These are phyloP conservation scores for Neofusicoccum umdonicola DNA, from an alignment of 2,329 filamentous ascomycete species.

Conservation along the genomic window DNA sequence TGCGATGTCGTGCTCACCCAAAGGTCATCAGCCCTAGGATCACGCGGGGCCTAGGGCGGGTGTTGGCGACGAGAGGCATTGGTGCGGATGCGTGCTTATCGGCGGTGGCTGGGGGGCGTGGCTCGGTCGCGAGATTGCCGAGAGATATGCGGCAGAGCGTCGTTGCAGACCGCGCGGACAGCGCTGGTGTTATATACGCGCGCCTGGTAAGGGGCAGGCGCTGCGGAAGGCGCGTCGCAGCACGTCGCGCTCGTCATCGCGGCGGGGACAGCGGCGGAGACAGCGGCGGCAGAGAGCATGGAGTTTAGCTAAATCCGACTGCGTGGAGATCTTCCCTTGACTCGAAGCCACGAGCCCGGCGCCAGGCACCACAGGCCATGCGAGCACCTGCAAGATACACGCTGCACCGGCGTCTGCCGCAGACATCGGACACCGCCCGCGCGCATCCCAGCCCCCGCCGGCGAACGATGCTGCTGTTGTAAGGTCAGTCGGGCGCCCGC, in stretches of 20 bases:
- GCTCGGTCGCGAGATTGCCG: not conserved
- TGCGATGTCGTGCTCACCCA: conserved; percentile 43
- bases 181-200: not conserved
- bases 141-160: not conserved
- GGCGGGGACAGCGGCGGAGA: not conserved
- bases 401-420: not conserved
- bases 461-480: not conserved
- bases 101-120: not conserved
- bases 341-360: conserved; percentile 2
- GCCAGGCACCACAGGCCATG: not conserved
- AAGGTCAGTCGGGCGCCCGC: conserved; percentile 2
- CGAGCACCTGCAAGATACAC: conserved; percentile 4
- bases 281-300: not conserved
- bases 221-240: not conserved
- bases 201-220: not conserved
- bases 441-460: not conserved
- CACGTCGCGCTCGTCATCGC: not conserved
- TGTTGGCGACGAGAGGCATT: conserved; percentile 42
- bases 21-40: conserved; percentile 89
- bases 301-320: conserved; percentile 9
- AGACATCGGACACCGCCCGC: not conserved
- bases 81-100: conserved; percentile 1
- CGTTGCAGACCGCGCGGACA: not conserved
- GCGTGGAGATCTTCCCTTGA: conserved; percentile 3
- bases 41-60: conserved; percentile 59